phyloP scores from a whole-genome alignment of 768 basidiomycete species.

The Lenzites betulinus region DNA sequence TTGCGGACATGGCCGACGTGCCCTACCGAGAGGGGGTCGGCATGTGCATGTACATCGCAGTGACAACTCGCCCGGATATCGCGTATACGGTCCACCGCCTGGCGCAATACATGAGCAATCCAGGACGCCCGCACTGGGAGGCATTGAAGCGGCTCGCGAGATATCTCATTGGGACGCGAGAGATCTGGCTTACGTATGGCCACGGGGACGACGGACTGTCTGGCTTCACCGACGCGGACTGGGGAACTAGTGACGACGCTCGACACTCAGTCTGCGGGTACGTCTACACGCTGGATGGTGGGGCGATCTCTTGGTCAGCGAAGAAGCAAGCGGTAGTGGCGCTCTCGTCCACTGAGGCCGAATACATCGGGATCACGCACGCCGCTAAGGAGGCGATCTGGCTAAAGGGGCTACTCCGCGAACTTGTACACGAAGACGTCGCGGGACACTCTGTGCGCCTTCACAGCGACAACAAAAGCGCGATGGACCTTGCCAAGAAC shows the following conservation, averaged over 20 bases:
- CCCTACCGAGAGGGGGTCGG: no score
- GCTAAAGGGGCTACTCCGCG: constrained; percentile 21
- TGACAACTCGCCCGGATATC: no score
- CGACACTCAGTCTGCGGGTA: constrained; percentile 32
- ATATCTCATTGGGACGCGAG: constrained; percentile 26
- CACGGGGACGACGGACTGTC: no score
- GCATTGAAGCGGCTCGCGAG: constrained; percentile 25
- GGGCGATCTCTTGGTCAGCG: constrained; percentile 42
- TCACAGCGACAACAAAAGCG: constrained; percentile 8
- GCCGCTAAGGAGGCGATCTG: no score
- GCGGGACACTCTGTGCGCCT: background rate
- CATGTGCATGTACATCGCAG: no score
- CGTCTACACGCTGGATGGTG: constrained; percentile 36
- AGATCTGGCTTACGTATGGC: no score
- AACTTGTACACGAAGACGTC: background rate
- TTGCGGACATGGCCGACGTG: no score
- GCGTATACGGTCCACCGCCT: constrained; percentile 25
- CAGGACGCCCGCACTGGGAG: constrained; percentile 23
- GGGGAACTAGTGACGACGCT: background rate
- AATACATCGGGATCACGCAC: no score
- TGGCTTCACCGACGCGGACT: no score
- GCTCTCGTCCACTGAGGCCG: no score
- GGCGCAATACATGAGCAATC: constrained; percentile 24
- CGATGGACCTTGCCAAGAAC: constrained; percentile 13
- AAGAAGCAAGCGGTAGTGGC: no score